phyloP scores from a whole-genome alignment of 306 rosid genomes.

The Psophocarpus tetragonolobus region DNA sequence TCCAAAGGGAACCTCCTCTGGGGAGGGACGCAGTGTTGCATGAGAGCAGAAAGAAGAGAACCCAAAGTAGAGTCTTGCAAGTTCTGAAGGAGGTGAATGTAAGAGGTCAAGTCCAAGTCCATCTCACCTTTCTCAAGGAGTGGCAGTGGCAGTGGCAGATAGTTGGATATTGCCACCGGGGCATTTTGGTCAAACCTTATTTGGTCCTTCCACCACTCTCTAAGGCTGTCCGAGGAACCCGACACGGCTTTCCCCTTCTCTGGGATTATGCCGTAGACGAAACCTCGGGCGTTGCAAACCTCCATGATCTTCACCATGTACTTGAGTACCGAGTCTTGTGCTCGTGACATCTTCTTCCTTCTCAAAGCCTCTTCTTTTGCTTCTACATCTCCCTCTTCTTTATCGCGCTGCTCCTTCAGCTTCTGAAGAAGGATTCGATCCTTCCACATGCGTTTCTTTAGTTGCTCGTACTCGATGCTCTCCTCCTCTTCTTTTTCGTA shows the following conservation, averaged over 20 bases:
- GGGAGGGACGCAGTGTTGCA: conserved; percentile 59
- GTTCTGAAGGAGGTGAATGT: conserved; percentile 49
- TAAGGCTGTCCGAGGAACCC: conserved; percentile 55
- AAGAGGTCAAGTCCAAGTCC: conserved; percentile 33
- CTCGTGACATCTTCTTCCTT: conserved; percentile 58
- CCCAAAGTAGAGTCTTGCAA: conserved; percentile 62
- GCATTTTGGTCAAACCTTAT: conserved; percentile 50
- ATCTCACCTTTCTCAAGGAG: neutral
- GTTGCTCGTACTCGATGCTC: conserved; percentile 49
- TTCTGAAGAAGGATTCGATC: conserved; percentile 46
- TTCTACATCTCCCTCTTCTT: conserved; percentile 20
- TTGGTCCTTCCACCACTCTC: conserved; percentile 65
- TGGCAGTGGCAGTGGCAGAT: conserved; percentile 39
- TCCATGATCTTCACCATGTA: conserved; percentile 76
- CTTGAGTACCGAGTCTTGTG: conserved; percentile 64
- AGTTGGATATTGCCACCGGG: conserved; percentile 33
- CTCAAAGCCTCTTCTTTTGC: conserved; percentile 62
- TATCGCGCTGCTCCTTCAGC: conserved; percentile 40
- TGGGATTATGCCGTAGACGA: conserved; percentile 63
- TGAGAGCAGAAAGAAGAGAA: conserved; percentile 57
- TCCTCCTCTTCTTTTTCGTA: conserved; percentile 21
- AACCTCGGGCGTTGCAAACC: conserved; percentile 59
- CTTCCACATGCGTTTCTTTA: conserved; percentile 71
- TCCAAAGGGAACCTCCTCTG: conserved; percentile 57
- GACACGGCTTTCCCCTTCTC: conserved; percentile 62